These are phyloP conservation scores for Chaetomiaceae sp. DNA, from an alignment of 2,329 filamentous ascomycete species.

Conservation along the genomic window DNA sequence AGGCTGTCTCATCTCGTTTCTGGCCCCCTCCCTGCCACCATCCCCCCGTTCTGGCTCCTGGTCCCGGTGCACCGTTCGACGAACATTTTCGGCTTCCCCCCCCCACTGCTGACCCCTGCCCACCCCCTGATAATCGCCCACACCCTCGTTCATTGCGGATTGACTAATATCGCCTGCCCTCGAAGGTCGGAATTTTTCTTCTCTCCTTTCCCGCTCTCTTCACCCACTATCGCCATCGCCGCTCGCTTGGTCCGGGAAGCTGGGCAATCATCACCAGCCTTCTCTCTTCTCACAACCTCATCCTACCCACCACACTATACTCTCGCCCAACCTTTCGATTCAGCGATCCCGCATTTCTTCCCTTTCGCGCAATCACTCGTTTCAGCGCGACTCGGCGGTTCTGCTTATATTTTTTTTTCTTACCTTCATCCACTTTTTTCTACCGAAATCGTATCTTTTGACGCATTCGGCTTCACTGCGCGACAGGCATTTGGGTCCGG, in stretches of 20 bases:
- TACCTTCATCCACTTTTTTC: too few species aligned
- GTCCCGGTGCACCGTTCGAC: conserved; percentile 1
- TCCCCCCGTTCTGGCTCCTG: not conserved
- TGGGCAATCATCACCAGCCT: not conserved
- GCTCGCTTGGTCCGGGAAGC: conserved; percentile 2
- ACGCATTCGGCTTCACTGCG: not conserved
- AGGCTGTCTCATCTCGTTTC: conserved; percentile 15
- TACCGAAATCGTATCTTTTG: not conserved
- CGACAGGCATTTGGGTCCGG: not conserved
- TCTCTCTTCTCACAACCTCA: not conserved
- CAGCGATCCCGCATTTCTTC: not conserved
- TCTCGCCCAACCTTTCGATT: conserved; percentile 5
- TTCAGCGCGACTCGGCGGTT: conserved; percentile 2
- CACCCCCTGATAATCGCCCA: conserved; percentile 1
- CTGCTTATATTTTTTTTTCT: not conserved
- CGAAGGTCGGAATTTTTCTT: not conserved
- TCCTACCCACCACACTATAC: not conserved
- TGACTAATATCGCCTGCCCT: conserved; percentile 1
- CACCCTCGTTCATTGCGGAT: conserved; percentile 2
- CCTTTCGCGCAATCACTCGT: conserved; percentile 11
- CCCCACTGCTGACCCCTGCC: not conserved
- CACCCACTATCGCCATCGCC: conserved; percentile 1
- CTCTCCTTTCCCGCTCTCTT: not conserved
- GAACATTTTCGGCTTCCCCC: not conserved
- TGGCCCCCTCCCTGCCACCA: not conserved